Percentiles rank a stretch among this genome's conserved stretches.
Evolutionary conservation across 257 asterid species (phyloP).

Genomic region (Asclepias syriaca): DNA sequence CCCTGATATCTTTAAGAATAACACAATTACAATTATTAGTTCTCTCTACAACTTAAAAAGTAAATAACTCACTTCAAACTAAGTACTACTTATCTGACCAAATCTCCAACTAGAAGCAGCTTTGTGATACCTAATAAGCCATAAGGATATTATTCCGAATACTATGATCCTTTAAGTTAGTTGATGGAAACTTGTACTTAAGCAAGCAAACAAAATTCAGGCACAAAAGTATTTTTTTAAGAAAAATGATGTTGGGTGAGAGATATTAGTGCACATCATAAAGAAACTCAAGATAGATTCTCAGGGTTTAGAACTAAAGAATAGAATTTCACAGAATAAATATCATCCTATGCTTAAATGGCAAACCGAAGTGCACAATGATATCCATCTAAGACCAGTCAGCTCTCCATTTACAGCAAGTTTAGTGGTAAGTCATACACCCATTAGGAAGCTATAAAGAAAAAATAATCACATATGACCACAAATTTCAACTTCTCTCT

Average conservation of each 20-base stretch:
- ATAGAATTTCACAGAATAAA: background rate
- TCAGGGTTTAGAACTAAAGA: background rate
- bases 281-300: background rate
- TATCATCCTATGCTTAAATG: background rate
- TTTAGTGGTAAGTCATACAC: background rate
- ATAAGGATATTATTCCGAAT: background rate
- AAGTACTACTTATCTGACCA: background rate
- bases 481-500: slow-evolving; percentile 54
- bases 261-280: background rate
- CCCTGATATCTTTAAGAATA: background rate
- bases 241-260: background rate
- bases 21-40: background rate
- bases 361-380: background rate
- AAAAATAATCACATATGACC: background rate
- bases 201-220: background rate
- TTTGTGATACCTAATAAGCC: background rate
- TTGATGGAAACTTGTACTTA: background rate
- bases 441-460: background rate
- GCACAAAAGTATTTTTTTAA: background rate
- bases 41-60: background rate
- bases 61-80: background rate
- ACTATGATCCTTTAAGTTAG: background rate
- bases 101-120: background rate
- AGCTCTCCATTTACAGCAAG: background rate
- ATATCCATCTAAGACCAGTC: background rate